phyloP scores from a whole-genome alignment of 2,329 filamentous ascomycete species.

The Verticillium tricorpus region DNA sequence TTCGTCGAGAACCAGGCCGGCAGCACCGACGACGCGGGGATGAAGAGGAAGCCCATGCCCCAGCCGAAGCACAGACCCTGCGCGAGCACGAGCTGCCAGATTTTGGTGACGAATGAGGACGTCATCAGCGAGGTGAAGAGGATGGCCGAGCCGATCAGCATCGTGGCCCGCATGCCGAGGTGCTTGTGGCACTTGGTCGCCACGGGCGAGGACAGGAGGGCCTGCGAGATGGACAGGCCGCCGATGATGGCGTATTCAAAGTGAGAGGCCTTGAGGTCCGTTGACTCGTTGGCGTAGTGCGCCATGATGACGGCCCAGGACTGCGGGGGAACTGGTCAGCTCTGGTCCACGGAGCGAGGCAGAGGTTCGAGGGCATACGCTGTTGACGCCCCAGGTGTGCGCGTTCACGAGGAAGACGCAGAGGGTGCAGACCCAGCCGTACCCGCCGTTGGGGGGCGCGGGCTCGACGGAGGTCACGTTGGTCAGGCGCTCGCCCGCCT shows the following conservation, averaged over 20 bases:
- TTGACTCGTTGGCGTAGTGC: slow-evolving; percentile 46
- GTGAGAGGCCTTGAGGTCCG: slow-evolving; percentile 44
- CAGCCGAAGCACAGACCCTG: slow-evolving; percentile 57
- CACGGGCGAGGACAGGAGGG: slow-evolving; percentile 35
- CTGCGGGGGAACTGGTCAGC: slow-evolving; percentile 9
- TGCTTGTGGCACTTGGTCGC: slow-evolving; percentile 19
- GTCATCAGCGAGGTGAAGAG: slow-evolving; percentile 46
- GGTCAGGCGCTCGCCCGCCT: not conserved
- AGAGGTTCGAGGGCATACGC: slow-evolving; percentile 16
- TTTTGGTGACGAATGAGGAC: slow-evolving; percentile 44
- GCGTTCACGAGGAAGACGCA: slow-evolving; percentile 29
- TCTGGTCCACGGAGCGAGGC: not conserved
- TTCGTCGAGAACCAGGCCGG: slow-evolving; percentile 58
- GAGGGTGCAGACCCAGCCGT: slow-evolving; percentile 41
- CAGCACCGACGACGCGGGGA: slow-evolving; percentile 49
- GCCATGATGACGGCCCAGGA: slow-evolving; percentile 53
- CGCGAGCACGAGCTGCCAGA: slow-evolving; percentile 57
- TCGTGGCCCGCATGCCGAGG: slow-evolving; percentile 26
- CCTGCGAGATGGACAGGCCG: slow-evolving; percentile 45
- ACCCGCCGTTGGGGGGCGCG: slow-evolving; percentile 55
- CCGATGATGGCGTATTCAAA: slow-evolving; percentile 58
- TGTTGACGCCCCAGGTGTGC: slow-evolving; percentile 35
- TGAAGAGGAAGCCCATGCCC: slow-evolving; percentile 57
- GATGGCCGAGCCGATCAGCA: slow-evolving; percentile 49
- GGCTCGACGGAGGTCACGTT: slow-evolving; percentile 1